Base-by-base conservation (phyloP, 2,329 filamentous ascomycete genomes). In the Claviceps purpurea region DNA sequence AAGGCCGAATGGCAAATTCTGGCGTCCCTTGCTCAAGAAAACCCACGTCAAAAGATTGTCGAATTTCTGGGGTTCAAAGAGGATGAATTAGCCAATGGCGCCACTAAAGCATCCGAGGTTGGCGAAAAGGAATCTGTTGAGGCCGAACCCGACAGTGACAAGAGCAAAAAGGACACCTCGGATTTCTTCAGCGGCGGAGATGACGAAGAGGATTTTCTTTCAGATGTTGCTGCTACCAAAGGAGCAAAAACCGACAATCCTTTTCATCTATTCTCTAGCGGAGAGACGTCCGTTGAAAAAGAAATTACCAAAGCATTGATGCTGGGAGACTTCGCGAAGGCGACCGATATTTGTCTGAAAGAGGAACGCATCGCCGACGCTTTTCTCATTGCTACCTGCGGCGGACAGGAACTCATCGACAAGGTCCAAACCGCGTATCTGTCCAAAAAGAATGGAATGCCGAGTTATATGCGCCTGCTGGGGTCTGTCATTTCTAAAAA, bases 1-100 rank as follows among this genome's bases (percentile, higher is more conserved):
- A 96, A 89, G 73, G 86, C 87, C 4, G 91, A 97, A 67, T 98
- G 93, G 93, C 85, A 86, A 58, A 89, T 97, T 40, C 88, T 98
- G 66, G 84, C 93, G 67, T 93, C 89, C 2, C 70, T 98, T 55
- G 85, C 91, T 48, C 84, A 87, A 3, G 82, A 86, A 34, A 90
- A 91, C 62, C 86, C 89, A n/a, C 82, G 90, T 43, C 85, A 85
- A 65, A 84, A 87, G 64, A 84, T 98, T 53, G 79, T 93, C 22
- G 85, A 94, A 59, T 90, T 94, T 64, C 78, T 98, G 18, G 93
- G 91, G n/a, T 91, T 97, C 68, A 74, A 80, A 34, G 81, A 85
- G 53, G 72, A 74, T n/a, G 73, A 77, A 24, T 64, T 72, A 3
- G 59, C 67, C 7, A 76, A 80, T 52, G 79, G 78, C 49, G 72